phyloP scores from a whole-genome alignment of 768 basidiomycete genomes.

The Tylopilus subfusipes region DNA sequence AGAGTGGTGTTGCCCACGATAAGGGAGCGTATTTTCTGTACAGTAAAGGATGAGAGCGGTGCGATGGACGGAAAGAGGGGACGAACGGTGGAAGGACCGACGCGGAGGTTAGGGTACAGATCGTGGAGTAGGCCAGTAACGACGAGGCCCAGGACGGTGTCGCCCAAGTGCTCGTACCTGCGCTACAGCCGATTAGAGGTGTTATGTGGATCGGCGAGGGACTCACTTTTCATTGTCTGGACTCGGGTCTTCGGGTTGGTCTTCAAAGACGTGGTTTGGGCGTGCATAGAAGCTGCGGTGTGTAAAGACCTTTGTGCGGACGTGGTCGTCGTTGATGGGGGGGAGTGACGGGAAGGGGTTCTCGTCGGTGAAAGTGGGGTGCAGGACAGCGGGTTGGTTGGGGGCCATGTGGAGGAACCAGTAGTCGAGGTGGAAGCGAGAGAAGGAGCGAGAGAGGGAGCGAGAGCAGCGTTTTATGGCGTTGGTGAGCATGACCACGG shows the following conservation, averaged over 20 bases:
- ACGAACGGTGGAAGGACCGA: constrained; percentile 69
- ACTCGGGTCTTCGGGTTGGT: constrained; percentile 63
- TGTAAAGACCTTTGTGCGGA: constrained; percentile 62
- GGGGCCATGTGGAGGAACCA: constrained; percentile 2
- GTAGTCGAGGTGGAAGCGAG: neutral
- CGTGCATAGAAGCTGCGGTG: constrained; percentile 70
- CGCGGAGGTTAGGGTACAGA: constrained; percentile 64
- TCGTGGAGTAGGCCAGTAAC: constrained; percentile 64
- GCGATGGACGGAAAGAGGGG: neutral
- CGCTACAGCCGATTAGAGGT: neutral
- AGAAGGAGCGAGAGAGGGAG: neutral
- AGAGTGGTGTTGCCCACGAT: constrained; percentile 73
- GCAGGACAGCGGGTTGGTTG: constrained; percentile 4
- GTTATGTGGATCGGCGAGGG: neutral
- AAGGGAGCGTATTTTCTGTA: constrained; percentile 73
- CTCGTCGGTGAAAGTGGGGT: constrained; percentile 31
- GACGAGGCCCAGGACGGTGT: constrained; percentile 64
- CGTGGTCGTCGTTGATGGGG: constrained; percentile 42
- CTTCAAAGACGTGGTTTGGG: constrained; percentile 75
- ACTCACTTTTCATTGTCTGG: constrained; percentile 80
- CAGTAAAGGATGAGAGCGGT: neutral
- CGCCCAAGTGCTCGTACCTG: constrained; percentile 76
- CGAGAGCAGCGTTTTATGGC: neutral
- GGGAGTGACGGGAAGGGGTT: constrained; percentile 55
- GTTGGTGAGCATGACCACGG: neutral